Base-by-base conservation (phyloP, 1,284 basidiomycete genomes). In the Ceratobasidium sp. region DNA sequence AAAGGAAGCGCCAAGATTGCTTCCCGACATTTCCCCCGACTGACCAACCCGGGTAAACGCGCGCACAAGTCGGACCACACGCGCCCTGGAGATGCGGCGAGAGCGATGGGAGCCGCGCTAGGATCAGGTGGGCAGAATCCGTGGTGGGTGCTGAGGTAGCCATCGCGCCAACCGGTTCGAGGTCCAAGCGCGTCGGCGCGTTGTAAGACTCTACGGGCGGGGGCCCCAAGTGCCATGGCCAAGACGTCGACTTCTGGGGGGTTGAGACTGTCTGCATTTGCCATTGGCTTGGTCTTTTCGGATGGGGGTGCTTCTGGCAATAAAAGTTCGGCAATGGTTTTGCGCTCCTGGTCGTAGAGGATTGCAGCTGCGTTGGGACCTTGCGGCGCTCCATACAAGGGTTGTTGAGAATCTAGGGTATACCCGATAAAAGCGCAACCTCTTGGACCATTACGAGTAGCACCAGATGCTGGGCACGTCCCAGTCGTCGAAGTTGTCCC, bases 91-190 rank as follows among this genome's bases (percentile, higher is more conserved):
- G 62, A 76, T 41, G 64, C 41, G 38, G 74, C 74, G 23, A 76
- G 74, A 23, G 74, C 74, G 27, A 66, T 66, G 7, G 74, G 74
- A 5, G 74, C 60, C 8, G 74, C 62, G n/a, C 64, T 76, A 3
- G 74, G 74, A 52, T 76, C 74, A 3, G 74, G 62, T 7, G 74
- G 74, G 33, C 74, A 76, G 38, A 76, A 76, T 3, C 74, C 74
- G 27, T 76, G 74, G 23, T 59, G 59, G 14, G 74, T 76, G 60
- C 60, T 65, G 18, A 76, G 44, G 33, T 66, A 76, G n/a, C 74
- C 74, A 35, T 76, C 74, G n/a, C 74, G 74, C 74, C 74, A 76
- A 16, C 74, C 74, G 33, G 74, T 76, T 10, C 59, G 59, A 27
- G 74, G 74, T 27, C 74, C 74, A 16, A 76, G 60, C 18, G 60